These are phyloP conservation scores for Diplodia corticola DNA, from an alignment of 2,329 filamentous ascomycete species.

Conservation along the genomic window DNA sequence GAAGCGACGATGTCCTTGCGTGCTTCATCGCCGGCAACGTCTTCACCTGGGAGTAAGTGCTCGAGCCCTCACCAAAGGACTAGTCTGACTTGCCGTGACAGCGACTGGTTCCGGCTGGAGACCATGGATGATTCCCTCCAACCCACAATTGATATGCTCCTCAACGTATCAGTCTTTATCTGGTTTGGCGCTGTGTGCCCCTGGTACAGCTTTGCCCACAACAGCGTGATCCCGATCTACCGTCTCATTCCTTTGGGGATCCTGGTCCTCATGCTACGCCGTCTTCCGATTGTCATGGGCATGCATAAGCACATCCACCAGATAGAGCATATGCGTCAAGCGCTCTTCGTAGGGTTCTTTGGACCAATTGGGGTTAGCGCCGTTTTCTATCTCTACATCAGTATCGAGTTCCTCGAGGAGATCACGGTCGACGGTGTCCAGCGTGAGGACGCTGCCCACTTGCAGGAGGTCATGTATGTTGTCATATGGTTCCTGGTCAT, in stretches of 20 bases:
- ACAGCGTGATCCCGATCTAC: constrained; percentile 69
- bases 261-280: constrained; percentile 72
- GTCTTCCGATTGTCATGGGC: constrained; percentile 73
- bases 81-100: constrained; percentile 27
- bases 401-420: constrained; percentile 67
- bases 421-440: constrained; percentile 60
- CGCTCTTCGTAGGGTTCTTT: constrained; percentile 87
- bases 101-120: constrained; percentile 86
- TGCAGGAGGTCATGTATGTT: constrained; percentile 67
- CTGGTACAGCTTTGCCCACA: constrained; percentile 70
- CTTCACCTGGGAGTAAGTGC: constrained; percentile 76
- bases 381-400: constrained; percentile 85
- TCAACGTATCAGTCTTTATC: constrained; percentile 85
- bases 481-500: constrained; percentile 86
- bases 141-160: constrained; percentile 90
- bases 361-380: constrained; percentile 89
- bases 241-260: constrained; percentile 73
- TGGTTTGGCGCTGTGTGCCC: constrained; percentile 88
- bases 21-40: constrained; percentile 91
- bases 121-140: constrained; percentile 91
- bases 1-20: constrained; percentile 85
- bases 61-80: not conserved
- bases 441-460: constrained; percentile 63
- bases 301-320: constrained; percentile 77
- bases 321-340: constrained; percentile 72